Evolutionary conservation across 2,329 filamentous ascomycete species (phyloP).

Genomic region (Fusarium sp.): DNA sequence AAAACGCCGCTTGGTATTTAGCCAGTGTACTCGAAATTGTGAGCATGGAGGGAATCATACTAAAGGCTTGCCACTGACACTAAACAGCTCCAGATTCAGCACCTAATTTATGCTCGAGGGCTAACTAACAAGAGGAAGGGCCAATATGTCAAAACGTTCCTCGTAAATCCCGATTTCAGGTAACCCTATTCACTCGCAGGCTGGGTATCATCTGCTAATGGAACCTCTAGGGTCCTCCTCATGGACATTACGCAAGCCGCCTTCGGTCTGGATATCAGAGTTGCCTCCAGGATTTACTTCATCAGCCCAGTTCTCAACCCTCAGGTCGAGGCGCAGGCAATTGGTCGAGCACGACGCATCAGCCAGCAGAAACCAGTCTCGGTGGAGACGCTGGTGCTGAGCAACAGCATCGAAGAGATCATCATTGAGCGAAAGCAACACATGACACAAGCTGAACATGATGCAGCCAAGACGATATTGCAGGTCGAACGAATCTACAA

Average conservation of each 20-base stretch:
- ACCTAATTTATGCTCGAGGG: constrained; percentile 76
- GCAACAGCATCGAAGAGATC: constrained; percentile 84
- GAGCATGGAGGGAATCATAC: constrained; percentile 39
- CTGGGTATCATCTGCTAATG: constrained; percentile 5
- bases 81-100: constrained; percentile 64
- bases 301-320: constrained; percentile 89
- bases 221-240: constrained; percentile 73
- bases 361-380: constrained; percentile 83
- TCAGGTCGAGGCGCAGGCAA: constrained; percentile 87
- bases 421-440: constrained; percentile 79
- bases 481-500: constrained; percentile 69
- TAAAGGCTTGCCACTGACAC: constrained; percentile 11
- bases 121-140: constrained; percentile 72
- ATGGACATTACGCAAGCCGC: constrained; percentile 94
- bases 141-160: constrained; percentile 84
- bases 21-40: constrained; percentile 83
- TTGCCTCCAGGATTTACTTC: constrained; percentile 88
- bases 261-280: constrained; percentile 86
- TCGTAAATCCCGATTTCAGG: constrained; percentile 73
- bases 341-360: constrained; percentile 89
- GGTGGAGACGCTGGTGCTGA: constrained; percentile 87
- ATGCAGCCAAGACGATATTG: constrained; percentile 66
- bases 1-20: constrained; percentile 88
- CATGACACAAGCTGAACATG: constrained; percentile 78
- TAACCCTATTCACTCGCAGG: constrained; percentile 26